phyloP scores from a whole-genome alignment of 352 stramenopile genomes.

The Phytopythium vexans region DNA sequence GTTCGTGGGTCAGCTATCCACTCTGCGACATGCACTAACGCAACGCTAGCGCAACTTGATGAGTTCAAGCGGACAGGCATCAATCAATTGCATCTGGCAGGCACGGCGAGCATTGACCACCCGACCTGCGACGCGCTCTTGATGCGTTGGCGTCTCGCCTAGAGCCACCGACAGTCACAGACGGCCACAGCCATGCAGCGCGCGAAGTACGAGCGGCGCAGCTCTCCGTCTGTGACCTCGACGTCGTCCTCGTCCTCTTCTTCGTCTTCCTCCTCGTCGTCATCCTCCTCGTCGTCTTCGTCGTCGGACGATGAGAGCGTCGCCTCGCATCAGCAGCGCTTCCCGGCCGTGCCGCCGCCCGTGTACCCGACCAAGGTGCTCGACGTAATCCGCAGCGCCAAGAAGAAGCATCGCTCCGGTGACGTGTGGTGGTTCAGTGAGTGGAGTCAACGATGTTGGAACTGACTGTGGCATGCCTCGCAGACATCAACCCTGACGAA shows the following conservation, averaged over 20 bases:
- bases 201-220: not conserved
- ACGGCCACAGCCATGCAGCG: no score
- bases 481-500: slow-evolving; percentile 63
- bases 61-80: no score
- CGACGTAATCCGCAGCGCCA: slow-evolving; percentile 47
- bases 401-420: slow-evolving; percentile 76
- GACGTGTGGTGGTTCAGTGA: slow-evolving; percentile 1
- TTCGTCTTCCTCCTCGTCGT: slow-evolving; percentile 16
- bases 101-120: no score
- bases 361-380: slow-evolving; percentile 46
- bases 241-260: slow-evolving; percentile 33
- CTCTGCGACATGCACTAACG: no score
- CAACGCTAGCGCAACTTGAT: no score
- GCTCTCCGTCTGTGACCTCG: slow-evolving; percentile 46
- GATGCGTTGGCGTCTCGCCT: no score
- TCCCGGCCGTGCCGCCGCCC: slow-evolving; percentile 44
- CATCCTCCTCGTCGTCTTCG: slow-evolving; percentile 40
- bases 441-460: not conserved
- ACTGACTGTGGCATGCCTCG: not conserved
- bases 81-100: no score
- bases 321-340: slow-evolving; percentile 23
- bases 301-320: slow-evolving; percentile 23
- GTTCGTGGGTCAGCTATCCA: no score
- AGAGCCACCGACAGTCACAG: no score
- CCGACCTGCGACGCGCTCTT: no score